A percentile compares a stretch with the other conserved stretches of the same genome.
Conservation (phyloP, 441 rosid genomes). For the Syzygium syzygioides region DNA sequence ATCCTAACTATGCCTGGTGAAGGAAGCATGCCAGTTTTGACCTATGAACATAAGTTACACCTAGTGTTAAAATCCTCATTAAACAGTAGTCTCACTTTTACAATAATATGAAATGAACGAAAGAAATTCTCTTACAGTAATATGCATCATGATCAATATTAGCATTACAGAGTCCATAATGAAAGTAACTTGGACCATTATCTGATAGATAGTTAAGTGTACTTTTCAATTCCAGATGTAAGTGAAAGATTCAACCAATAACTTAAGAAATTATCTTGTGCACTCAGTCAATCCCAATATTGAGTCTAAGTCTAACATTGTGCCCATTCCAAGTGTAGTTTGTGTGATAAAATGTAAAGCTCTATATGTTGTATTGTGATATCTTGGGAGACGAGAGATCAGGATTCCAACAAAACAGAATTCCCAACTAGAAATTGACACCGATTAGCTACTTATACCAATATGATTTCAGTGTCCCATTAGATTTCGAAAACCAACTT, state of each 20-base stretch:
- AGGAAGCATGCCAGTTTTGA: conserved; percentile 95
- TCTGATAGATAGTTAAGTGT: not conserved
- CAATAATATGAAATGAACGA: not conserved
- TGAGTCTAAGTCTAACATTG: not conserved
- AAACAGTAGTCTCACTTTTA: not conserved
- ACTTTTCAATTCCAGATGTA: not conserved
- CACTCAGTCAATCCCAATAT: not conserved
- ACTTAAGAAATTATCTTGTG: not conserved
- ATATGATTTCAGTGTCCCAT: not conserved
- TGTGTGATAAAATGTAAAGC: not conserved
- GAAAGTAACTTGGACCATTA: not conserved
- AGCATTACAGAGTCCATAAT: not conserved
- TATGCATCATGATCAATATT: not conserved
- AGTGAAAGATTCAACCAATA: not conserved
- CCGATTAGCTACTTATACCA: not conserved
- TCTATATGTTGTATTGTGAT: not conserved
- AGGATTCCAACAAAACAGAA: not conserved
- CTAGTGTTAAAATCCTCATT: not conserved
- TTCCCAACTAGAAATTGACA: not conserved
- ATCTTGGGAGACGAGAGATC: not conserved
- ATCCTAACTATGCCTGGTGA: conserved; percentile 55
- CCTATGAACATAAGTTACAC: conserved; percentile 29
- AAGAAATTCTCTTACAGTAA: not conserved
- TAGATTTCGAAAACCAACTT: not conserved
- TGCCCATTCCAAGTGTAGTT: not conserved